Base-by-base conservation (phyloP, 345 rosid species). In the Arabidopsis arenosa region DNA sequence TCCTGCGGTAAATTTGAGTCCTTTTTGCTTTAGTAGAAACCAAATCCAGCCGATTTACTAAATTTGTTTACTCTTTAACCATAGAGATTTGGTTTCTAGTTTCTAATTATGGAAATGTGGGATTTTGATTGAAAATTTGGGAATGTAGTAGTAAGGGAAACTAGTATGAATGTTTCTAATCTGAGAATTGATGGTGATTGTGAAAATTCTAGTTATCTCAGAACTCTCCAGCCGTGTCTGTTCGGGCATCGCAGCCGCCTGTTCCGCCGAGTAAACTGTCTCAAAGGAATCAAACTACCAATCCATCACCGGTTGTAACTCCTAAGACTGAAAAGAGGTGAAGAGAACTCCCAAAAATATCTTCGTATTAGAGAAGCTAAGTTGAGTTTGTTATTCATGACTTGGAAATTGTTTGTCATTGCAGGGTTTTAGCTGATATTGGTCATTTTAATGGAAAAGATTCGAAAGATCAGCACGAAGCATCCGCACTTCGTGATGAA, bases 401-500 rank as follows among this genome's bases (percentile, higher is more conserved):
- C 13, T 45, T 57, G 60, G 68, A 13, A 58, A 66, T 36, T 71
- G 64, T 57, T 44, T 65, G 60, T 78, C 64, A 63, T 60, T 80
- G 83, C 79, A 96, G 99, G 81, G 89, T 86, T 63, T 23, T 84
- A 58, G 45, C 88, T 39, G 92, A 88, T 70, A 57, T 79, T 26
- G 87, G 82, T 66, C 79, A 84, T 23, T 75, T 82, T 63, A 82
- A 71, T 78, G 70, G 79, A 40, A 84, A 83, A 81, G 84, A 75
- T 58, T 30, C 75, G 23, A 82, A 86, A 67, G 90, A 85, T 74
- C 87, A 91, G 82, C 92, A 76, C 17, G 96, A 88, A 77, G 93
- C 96, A 65, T 93, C 99, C 36, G 90, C 93, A 18, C 97, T 96
- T 76, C 96, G 84, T 40, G 99, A 96, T 84, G 99, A 96, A 84